A percentile compares a stretch with the other conserved stretches of the same genome.
These are phyloP conservation scores for Coniophora puteana DNA, from an alignment of 1,284 basidiomycete species.

Conservation along the genomic window DNA sequence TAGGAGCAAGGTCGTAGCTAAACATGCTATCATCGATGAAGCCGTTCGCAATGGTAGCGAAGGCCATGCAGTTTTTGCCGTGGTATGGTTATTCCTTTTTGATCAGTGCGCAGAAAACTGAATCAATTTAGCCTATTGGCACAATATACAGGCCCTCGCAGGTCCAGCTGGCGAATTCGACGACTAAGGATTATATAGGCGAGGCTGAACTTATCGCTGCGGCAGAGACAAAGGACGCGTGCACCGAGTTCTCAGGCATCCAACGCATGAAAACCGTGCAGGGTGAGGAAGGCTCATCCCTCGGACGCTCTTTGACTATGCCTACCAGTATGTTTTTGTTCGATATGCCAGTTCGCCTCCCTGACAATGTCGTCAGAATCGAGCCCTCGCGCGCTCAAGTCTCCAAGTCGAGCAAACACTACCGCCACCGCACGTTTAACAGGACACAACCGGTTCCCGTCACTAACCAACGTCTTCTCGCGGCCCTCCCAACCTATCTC, in stretches of 20 bases:
- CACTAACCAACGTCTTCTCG: slow-evolving; percentile 15
- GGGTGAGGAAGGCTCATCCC: slow-evolving; percentile 9
- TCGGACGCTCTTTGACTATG: slow-evolving; percentile 33
- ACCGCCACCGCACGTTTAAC: slow-evolving; percentile 43
- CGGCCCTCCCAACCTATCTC: slow-evolving; percentile 19
- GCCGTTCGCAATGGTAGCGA: slow-evolving; percentile 75
- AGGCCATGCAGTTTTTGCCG: slow-evolving; percentile 83
- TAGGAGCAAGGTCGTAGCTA: slow-evolving; percentile 68
- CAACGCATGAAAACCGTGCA: slow-evolving; percentile 30
- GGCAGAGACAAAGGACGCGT: slow-evolving; percentile 66
- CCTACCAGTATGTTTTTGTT: slow-evolving; percentile 27
- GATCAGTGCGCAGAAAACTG: slow-evolving; percentile 5
- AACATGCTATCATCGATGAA: slow-evolving; percentile 88
- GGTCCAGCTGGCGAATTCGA: slow-evolving; percentile 82
- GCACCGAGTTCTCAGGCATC: slow-evolving; percentile 75
- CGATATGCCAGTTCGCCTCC: slow-evolving; percentile 9
- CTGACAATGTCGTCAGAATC: slow-evolving; percentile 10
- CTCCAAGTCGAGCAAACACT: slow-evolving; percentile 55
- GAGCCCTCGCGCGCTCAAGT: slow-evolving; percentile 23
- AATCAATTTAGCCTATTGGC: slow-evolving; percentile 63
- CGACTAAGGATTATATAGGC: slow-evolving; percentile 83
- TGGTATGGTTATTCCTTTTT: slow-evolving; percentile 52
- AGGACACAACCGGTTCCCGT: slow-evolving; percentile 30
- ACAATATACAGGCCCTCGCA: slow-evolving; percentile 83
- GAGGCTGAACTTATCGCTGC: slow-evolving; percentile 84